Conservation (phyloP, 2,329 filamentous ascomycete genomes). For the Hymenoscyphus scutula region DNA sequence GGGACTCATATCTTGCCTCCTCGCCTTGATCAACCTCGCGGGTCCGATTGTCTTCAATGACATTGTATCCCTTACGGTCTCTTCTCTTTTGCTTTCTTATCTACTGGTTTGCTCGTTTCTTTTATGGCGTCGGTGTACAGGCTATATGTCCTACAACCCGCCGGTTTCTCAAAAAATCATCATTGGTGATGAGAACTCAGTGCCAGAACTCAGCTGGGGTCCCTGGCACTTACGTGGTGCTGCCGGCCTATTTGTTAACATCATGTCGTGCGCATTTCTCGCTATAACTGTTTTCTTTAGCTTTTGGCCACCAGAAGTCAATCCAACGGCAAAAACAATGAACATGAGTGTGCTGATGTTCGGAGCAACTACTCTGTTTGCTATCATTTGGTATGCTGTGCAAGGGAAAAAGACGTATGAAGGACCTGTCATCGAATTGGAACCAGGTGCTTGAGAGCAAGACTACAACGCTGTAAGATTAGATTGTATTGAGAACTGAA, state of each 20-base stretch:
- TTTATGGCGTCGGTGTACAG: slow-evolving; percentile 33
- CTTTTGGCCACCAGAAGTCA: slow-evolving; percentile 5
- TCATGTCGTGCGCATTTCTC: slow-evolving; percentile 2
- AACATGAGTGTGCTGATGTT: slow-evolving; percentile 4
- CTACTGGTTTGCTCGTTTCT: slow-evolving; percentile 16
- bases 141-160: slow-evolving; percentile 5
- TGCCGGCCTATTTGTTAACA: background rate
- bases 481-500: background rate
- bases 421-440: slow-evolving; percentile 4
- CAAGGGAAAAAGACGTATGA: slow-evolving; percentile 1
- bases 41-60: slow-evolving; percentile 17
- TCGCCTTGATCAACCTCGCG: slow-evolving; percentile 18
- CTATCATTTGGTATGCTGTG: slow-evolving; percentile 3
- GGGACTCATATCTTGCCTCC: slow-evolving; percentile 9
- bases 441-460: background rate
- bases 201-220: slow-evolving; percentile 4
- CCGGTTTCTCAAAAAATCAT: slow-evolving; percentile 4
- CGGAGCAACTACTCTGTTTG: background rate
- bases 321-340: slow-evolving; percentile 1
- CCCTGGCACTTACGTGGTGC: slow-evolving; percentile 5
- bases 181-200: background rate
- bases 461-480: background rate
- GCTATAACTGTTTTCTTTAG: slow-evolving; percentile 7
- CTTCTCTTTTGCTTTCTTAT: slow-evolving; percentile 12
- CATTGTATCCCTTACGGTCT: slow-evolving; percentile 12